Evolutionary conservation across 2,329 filamentous ascomycete genomes (phyloP).

Genomic region (Neobulgaria alba): DNA sequence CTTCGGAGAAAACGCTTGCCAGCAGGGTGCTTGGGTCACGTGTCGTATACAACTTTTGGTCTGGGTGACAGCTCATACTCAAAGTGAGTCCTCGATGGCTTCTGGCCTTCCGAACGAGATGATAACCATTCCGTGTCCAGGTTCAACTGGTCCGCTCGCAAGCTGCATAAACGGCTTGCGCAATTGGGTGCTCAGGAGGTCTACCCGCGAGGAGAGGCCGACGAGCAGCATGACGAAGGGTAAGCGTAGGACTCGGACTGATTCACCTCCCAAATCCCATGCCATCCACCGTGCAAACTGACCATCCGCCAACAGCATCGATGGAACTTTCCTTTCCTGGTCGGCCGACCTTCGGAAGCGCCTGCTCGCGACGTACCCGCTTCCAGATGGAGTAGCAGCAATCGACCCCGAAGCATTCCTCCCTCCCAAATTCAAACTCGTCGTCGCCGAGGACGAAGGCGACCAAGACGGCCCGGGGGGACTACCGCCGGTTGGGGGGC

Average conservation of each 20-base stretch:
- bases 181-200: conserved; percentile 76
- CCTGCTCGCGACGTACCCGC: conserved; percentile 59
- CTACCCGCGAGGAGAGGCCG: conserved; percentile 74
- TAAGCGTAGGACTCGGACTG: too few relatives aligned
- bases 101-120: neutral
- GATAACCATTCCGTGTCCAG: conserved; percentile 33
- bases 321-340: conserved; percentile 78
- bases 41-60: conserved; percentile 80
- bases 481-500: neutral
- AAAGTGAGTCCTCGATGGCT: conserved; percentile 45
- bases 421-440: conserved; percentile 63
- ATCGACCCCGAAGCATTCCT: conserved; percentile 69
- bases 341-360: conserved; percentile 55
- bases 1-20: conserved; percentile 72
- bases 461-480: neutral
- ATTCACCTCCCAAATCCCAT: too few relatives aligned
- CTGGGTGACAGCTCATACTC: conserved; percentile 91
- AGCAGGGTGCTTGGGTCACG: conserved; percentile 54
- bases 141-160: conserved; percentile 88
- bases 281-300: too few relatives aligned
- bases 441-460: conserved; percentile 22
- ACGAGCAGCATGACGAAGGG: conserved; percentile 91
- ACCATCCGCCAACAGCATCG: conserved; percentile 46
- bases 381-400: conserved; percentile 56
- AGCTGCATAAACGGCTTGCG: conserved; percentile 73